phyloP scores from a whole-genome alignment of 1,284 basidiomycete species.

The Trametes sp. region DNA sequence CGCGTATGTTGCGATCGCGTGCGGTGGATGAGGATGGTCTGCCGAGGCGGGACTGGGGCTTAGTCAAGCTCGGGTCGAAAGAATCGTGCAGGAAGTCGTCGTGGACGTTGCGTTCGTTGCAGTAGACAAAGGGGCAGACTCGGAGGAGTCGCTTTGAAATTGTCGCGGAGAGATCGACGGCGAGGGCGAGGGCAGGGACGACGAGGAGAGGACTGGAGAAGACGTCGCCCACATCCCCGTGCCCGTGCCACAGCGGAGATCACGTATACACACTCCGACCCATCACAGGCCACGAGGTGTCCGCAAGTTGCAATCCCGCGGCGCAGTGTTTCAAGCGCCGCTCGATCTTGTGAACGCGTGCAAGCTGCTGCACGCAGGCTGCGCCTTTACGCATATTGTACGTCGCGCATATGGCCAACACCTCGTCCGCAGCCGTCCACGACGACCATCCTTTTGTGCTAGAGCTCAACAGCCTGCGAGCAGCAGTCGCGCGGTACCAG shows the following conservation, averaged over 20 bases:
- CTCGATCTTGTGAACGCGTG: background rate
- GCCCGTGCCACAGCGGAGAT: slow-evolving; percentile 25
- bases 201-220: slow-evolving; percentile 20
- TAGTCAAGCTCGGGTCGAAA: slow-evolving; percentile 2
- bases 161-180: slow-evolving; percentile 2
- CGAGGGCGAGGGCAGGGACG: slow-evolving; percentile 19
- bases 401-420: slow-evolving; percentile 32
- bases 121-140: background rate
- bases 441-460: slow-evolving; percentile 70
- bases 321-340: background rate
- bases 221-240: slow-evolving; percentile 13
- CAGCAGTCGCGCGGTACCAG: slow-evolving; percentile 73
- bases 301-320: background rate
- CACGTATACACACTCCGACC: slow-evolving; percentile 11
- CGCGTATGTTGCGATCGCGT: slow-evolving; percentile 12
- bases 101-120: background rate
- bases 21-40: slow-evolving; percentile 2
- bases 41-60: background rate
- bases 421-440: slow-evolving; percentile 27
- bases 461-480: slow-evolving; percentile 69
- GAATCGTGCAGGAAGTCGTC: background rate
- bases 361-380: background rate
- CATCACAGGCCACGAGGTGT: no score
- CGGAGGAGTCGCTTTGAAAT: background rate
- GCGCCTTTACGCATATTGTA: slow-evolving; percentile 21